Percentiles rank a stretch among this genome's conserved stretches.
phyloP scores from a whole-genome alignment of 768 basidiomycete genomes.

The Suillus brevipes region DNA sequence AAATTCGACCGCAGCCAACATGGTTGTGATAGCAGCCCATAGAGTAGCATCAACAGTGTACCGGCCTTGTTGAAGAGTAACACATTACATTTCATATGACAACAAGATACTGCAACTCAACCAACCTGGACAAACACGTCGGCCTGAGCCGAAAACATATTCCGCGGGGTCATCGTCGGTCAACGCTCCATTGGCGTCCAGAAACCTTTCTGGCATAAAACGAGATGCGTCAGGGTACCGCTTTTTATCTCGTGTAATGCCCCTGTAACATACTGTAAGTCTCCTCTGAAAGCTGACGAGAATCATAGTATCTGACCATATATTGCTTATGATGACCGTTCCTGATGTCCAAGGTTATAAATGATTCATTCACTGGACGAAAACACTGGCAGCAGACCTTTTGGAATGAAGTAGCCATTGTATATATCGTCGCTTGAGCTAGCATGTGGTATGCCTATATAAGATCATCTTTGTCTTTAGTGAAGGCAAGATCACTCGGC shows the following conservation, averaged over 20 bases:
- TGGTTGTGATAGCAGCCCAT: slow-evolving; percentile 9
- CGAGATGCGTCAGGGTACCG: slow-evolving; percentile 11
- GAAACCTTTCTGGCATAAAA: slow-evolving; percentile 18
- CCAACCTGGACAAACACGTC: slow-evolving; percentile 13
- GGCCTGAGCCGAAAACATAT: slow-evolving; percentile 14
- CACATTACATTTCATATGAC: too few relatives aligned
- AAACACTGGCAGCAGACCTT: slow-evolving; percentile 19
- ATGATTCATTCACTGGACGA: not conserved
- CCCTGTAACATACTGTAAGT: not conserved
- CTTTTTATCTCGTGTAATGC: slow-evolving; percentile 4
- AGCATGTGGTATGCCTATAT: slow-evolving; percentile 2
- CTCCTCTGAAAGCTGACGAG: not conserved
- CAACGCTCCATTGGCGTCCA: slow-evolving; percentile 6
- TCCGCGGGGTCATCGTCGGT: slow-evolving; percentile 10
- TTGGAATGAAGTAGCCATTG: slow-evolving; percentile 33
- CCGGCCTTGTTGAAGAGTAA: not conserved
- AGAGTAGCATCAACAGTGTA: slow-evolving; percentile 1
- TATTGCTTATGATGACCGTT: not conserved
- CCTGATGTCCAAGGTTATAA: not conserved
- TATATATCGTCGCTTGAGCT: slow-evolving; percentile 37
- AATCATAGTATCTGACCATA: not conserved
- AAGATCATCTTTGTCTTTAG: not conserved
- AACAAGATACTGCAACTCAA: not conserved
- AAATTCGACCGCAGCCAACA: slow-evolving; percentile 7
- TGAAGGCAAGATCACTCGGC: not conserved